Base-by-base conservation (phyloP, 2,329 filamentous ascomycete genomes). In the Fusarium oxysporum region DNA sequence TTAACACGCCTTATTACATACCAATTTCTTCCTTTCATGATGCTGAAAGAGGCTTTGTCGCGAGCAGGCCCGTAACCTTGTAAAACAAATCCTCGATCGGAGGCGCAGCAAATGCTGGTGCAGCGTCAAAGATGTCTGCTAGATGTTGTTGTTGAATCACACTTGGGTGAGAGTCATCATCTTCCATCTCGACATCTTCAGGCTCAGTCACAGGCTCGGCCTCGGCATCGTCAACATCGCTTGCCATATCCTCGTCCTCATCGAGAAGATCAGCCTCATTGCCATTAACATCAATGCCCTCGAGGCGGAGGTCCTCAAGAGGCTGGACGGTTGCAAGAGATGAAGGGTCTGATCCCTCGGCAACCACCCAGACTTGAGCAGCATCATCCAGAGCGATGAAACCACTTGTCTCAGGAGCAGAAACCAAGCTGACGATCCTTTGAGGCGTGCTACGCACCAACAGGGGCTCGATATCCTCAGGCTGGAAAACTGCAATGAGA, bases 311-410 rank as follows among this genome's bases (percentile, higher is more conserved):
- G 47, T 89, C 87, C 30, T 86, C 85, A 37, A 90, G 83, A 19
- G 89, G 86, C 75, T 88, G 87, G 8, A 87, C 87, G 30, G 89
- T 83, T 7, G 85, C 81, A 4, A 88, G 81, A 5, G 86, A 83
- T 6, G 85, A 83, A 35, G 88, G 85, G 64, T 89, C 86, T 37
- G 88, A 88, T 75, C 88, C 88, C 78, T 92, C 89, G 41, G 86
- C 85, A 40, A 91, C 79, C 33, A 88, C 88, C 83, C 90, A 91
- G 43, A 97, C 85, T 76, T 93, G 92, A 19, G 94, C 93, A 1
- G 89, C 86, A n/a, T 92, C 87, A 79, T 97, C 94, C 10, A 97
- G 82, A 14, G 92, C 83, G 43, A 96, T 84, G 80, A 94, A 97
- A 8, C 94, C 94, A 50, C 89, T 90, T 4, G 90, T 89, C 25